A percentile compares a stretch with the other conserved stretches of the same genome.
Evolutionary conservation across 169 alveolate genomes (phyloP).

Genomic region (Fabrea salina): DNA sequence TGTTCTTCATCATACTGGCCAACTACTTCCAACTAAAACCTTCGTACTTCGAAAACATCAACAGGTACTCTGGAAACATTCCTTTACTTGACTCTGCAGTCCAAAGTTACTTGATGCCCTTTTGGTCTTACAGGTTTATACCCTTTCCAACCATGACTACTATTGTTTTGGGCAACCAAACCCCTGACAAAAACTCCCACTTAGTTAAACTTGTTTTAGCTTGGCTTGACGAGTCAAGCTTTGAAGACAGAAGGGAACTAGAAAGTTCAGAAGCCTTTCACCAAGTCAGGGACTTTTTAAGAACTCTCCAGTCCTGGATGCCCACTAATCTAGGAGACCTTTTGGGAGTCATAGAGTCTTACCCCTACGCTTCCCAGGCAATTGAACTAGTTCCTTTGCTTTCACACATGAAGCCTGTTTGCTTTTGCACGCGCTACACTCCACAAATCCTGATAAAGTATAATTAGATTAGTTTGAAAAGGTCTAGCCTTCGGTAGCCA

Average conservation of each 20-base stretch:
- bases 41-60: background rate
- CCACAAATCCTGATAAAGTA: background rate
- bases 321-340: slow-evolving; percentile 3
- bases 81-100: background rate
- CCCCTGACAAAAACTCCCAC: background rate
- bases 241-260: slow-evolving; percentile 8
- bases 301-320: background rate
- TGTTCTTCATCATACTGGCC: background rate
- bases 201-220: background rate
- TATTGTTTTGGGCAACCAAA: slow-evolving; percentile 6
- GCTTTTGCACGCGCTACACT: slow-evolving; percentile 11
- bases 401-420: background rate
- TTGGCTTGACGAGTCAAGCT: background rate
- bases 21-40: slow-evolving; percentile 7
- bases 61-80: background rate
- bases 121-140: slow-evolving; percentile 10
- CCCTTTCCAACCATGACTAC: slow-evolving; percentile 14
- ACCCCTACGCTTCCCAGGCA: slow-evolving; percentile 17
- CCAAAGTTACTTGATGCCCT: background rate
- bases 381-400: background rate
- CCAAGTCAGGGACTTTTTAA: slow-evolving; percentile 8
- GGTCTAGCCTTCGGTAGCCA: too few species aligned
- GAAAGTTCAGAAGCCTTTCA: slow-evolving; percentile 17
- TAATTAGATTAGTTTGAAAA: background rate
- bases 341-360: background rate